phyloP scores from a whole-genome alignment of 2,329 filamentous ascomycete genomes.

The Tolypocladium pustulatum region DNA sequence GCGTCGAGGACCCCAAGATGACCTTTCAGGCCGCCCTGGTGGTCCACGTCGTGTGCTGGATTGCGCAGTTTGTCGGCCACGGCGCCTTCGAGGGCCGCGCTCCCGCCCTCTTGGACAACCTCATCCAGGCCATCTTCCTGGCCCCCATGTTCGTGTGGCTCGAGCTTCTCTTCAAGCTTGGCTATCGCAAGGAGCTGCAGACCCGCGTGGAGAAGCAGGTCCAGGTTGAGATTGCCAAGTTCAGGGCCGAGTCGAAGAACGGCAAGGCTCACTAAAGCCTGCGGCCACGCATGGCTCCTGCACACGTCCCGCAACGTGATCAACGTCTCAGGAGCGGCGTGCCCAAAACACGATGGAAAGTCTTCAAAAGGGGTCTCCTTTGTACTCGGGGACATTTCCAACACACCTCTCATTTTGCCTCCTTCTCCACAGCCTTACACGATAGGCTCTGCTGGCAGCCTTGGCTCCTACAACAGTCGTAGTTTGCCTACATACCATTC shows the following conservation, averaged over 20 bases:
- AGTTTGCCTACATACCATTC: not conserved
- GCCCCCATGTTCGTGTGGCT: slow-evolving; percentile 97
- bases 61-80: slow-evolving; percentile 86
- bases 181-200: slow-evolving; percentile 83
- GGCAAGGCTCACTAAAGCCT: slow-evolving; percentile 38
- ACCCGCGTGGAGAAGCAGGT: slow-evolving; percentile 69
- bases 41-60: slow-evolving; percentile 67
- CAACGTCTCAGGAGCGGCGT: not conserved
- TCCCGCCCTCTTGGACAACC: slow-evolving; percentile 81
- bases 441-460: not conserved
- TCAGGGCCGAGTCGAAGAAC: slow-evolving; percentile 47
- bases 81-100: slow-evolving; percentile 80
- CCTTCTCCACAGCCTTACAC: not conserved
- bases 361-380: not conserved
- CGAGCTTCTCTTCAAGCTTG: slow-evolving; percentile 79
- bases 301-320: too few species aligned
- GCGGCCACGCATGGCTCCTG: not conserved
- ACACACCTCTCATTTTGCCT: not conserved
- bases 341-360: not conserved
- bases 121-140: slow-evolving; percentile 83
- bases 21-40: slow-evolving; percentile 50
- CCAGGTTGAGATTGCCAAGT: slow-evolving; percentile 64
- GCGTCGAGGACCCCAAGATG: slow-evolving; percentile 39
- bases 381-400: too few species aligned
- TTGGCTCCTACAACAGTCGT: not conserved